These are phyloP conservation scores for Tylopilus sp. DNA, from an alignment of 768 basidiomycete genomes.

Conservation along the genomic window DNA sequence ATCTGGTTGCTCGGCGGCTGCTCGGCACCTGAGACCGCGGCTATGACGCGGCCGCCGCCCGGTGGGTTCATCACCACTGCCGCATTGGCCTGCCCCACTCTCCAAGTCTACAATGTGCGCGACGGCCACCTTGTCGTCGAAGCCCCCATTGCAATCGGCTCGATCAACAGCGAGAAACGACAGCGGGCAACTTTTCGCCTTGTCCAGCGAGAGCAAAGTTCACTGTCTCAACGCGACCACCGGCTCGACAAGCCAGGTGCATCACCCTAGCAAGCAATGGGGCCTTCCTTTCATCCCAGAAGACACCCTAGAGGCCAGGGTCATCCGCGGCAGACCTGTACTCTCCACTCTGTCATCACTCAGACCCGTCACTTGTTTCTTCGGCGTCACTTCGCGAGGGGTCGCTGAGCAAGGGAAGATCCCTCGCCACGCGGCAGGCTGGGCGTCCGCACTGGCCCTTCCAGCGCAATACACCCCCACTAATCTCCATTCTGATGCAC, in stretches of 20 bases:
- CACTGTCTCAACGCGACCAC: background rate
- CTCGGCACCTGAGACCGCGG: background rate
- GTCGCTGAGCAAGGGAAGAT: too few species aligned
- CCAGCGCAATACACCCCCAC: too few species aligned
- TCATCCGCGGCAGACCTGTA: too few species aligned
- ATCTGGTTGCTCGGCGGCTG: background rate
- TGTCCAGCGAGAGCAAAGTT: background rate
- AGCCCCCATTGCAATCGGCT: background rate
- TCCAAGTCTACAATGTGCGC: background rate
- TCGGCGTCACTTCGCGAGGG: too few species aligned
- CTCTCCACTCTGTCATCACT: too few species aligned
- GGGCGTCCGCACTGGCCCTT: too few species aligned
- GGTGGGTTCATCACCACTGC: background rate
- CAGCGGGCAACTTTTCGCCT: background rate
- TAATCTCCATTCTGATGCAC: too few species aligned
- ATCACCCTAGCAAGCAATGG: background rate
- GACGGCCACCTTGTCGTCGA: background rate
- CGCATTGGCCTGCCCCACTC: background rate
- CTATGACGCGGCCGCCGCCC: background rate
- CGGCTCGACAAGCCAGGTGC: background rate
- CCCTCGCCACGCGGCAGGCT: too few species aligned
- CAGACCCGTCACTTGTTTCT: too few species aligned
- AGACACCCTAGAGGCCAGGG: too few species aligned
- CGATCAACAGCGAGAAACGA: background rate
- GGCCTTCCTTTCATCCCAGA: background rate